Evolutionary conservation across 1,139 yeast genomes (phyloP).

Genomic region (Hemisphaericaspora subhashii): DNA sequence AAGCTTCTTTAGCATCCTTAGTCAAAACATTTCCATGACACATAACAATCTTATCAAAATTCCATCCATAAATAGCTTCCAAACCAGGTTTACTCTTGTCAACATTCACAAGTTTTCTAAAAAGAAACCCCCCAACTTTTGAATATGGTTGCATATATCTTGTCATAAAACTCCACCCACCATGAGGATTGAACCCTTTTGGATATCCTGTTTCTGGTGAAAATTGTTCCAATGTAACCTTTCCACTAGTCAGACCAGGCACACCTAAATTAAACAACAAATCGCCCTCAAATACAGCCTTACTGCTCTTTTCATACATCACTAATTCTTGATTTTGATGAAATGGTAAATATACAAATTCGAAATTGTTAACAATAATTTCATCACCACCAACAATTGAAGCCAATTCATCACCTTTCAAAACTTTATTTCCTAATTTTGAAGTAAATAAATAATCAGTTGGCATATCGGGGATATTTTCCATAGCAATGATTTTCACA

Average conservation of each 20-base stretch:
- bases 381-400: slow-evolving; percentile 25
- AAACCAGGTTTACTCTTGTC: slow-evolving; percentile 26
- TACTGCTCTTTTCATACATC: slow-evolving; percentile 44
- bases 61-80: slow-evolving; percentile 40
- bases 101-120: slow-evolving; percentile 25
- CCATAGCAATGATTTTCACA: slow-evolving; percentile 52
- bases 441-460: slow-evolving; percentile 36
- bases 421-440: slow-evolving; percentile 27
- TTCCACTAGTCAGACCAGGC: slow-evolving; percentile 16
- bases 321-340: slow-evolving; percentile 59
- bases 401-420: slow-evolving; percentile 22
- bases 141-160: slow-evolving; percentile 40
- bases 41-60: slow-evolving; percentile 49
- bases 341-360: slow-evolving; percentile 55
- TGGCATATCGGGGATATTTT: slow-evolving; percentile 31
- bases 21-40: slow-evolving; percentile 62
- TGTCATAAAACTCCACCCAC: slow-evolving; percentile 39
- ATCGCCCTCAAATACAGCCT: slow-evolving; percentile 57
- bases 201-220: slow-evolving; percentile 46
- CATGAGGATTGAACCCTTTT: slow-evolving; percentile 34
- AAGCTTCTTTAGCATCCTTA: slow-evolving; percentile 36
- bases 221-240: slow-evolving; percentile 28
- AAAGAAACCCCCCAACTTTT: slow-evolving; percentile 32
- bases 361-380: slow-evolving; percentile 41
- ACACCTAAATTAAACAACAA: slow-evolving; percentile 50